Base-by-base conservation (phyloP, 2,329 filamentous ascomycete species). In the Colletotrichum destructivum region DNA sequence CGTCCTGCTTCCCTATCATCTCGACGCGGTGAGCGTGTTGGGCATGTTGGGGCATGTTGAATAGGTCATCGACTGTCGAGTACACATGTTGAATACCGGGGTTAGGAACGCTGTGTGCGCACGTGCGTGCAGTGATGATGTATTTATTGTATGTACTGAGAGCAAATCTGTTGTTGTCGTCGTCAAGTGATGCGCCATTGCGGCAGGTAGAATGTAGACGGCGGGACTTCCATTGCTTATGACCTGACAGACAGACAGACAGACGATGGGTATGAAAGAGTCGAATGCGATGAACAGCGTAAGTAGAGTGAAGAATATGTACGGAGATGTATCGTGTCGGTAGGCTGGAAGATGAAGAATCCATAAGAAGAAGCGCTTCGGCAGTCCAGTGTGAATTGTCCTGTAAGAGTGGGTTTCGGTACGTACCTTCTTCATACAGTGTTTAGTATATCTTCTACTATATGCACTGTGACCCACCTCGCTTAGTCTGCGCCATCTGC, bases 401-500 rank as follows among this genome's bases (percentile, higher is more conserved):
- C n/a, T n/a, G 26, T 26, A 13, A 40, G 15, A 31, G n/a, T 13
- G 21, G 7, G 26, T 35, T 42, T 21, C 21, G 38, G 21, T 60
- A 51, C 35, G 31, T 35, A 35, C 2, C 31, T 9, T 9, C 31
- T 35, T 9, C 8, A 1, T 60, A 61, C 12, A 6, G 12, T 51
- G 31, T 16, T 16, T 5, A 26, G 47, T 26, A 16, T 2, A 1
- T 0, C 6, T 1, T 1, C 2, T 11, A 9, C 9, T 6, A 5
- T 0, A 35, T 44, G 13, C 4, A 40, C 54, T 56, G 54, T 40
- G 12, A 38, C 40, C 44, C 44, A 15, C n/a, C 15, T 12, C 13
- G 11, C 2, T 44, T 51, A 44, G 13, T 31, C 9, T 54, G 4
- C 0, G 3, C 40, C 18, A 7, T 13, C 26, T 52, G 3, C 13